Conservation (phyloP, 345 rosid species). For the Populus deltoides region DNA sequence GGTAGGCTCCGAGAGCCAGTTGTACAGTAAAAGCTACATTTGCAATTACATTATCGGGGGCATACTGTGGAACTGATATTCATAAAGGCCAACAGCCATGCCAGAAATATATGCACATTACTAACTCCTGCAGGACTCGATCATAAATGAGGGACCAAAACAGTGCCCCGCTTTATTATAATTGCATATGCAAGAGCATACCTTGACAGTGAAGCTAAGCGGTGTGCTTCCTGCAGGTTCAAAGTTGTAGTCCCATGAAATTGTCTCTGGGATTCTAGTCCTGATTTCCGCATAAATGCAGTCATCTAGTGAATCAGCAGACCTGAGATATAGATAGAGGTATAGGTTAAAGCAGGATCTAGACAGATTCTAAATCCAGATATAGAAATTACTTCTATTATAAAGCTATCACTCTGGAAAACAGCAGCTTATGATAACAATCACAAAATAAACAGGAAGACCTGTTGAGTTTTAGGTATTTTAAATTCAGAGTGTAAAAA, state of each 20-base stretch:
- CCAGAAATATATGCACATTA: not conserved
- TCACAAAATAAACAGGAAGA: not conserved
- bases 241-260: conserved; percentile 81
- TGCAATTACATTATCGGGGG: not conserved
- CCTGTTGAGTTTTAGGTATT: not conserved
- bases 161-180: not conserved
- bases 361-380: not conserved
- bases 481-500: not conserved
- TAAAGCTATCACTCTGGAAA: not conserved
- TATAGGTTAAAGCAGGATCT: not conserved
- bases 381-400: not conserved
- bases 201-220: conserved; percentile 75
- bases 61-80: not conserved
- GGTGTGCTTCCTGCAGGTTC: conserved; percentile 78
- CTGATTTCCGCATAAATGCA: conserved; percentile 87
- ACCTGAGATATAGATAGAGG: conserved; percentile 37
- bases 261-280: conserved; percentile 74
- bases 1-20: not conserved
- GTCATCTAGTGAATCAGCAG: conserved; percentile 66
- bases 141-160: not conserved
- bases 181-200: conserved; percentile 14
- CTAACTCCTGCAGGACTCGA: not conserved
- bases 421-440: not conserved
- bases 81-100: not conserved
- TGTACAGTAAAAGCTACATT: not conserved